Percentiles rank a stretch among this genome's conserved stretches.
Evolutionary conservation across 2,329 filamentous ascomycete genomes (phyloP).

Genomic region (Daldinia eschscholtzii): DNA sequence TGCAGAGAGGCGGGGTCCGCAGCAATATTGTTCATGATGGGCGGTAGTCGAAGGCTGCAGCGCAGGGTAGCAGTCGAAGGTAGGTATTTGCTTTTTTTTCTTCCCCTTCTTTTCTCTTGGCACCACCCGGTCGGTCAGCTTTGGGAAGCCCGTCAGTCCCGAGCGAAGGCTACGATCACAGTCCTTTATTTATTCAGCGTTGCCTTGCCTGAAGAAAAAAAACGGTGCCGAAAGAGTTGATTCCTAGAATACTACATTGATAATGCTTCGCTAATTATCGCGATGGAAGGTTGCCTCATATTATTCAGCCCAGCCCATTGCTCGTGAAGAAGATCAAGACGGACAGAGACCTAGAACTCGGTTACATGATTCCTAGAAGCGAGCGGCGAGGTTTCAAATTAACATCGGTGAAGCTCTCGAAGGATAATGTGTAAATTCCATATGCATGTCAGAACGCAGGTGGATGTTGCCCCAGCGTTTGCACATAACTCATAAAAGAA

Average conservation of each 20-base stretch:
- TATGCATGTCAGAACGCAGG: neutral
- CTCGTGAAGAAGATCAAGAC: neutral
- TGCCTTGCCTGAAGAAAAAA: neutral
- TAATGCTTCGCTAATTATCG: neutral
- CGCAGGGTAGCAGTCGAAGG: slow-evolving; percentile 28
- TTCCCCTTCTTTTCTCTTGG: slow-evolving; percentile 13
- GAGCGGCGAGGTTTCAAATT: neutral
- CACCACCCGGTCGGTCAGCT: neutral
- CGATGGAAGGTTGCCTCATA: neutral
- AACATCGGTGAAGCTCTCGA: no score
- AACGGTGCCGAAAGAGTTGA: neutral
- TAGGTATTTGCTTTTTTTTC: neutral
- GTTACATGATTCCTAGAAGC: no score
- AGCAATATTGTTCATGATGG: slow-evolving; percentile 16
- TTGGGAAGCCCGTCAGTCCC: neutral
- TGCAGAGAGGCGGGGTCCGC: slow-evolving; percentile 38
- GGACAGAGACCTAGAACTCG: neutral
- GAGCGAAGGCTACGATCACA: neutral
- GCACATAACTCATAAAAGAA: no score
- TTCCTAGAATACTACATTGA: neutral
- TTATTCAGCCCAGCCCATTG: neutral
- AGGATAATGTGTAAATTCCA: neutral
- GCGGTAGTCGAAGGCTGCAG: slow-evolving; percentile 8
- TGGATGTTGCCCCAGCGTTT: no score
- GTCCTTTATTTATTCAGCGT: neutral